These are phyloP conservation scores for Suillus sp. DNA, from an alignment of 768 basidiomycete genomes.

Conservation along the genomic window DNA sequence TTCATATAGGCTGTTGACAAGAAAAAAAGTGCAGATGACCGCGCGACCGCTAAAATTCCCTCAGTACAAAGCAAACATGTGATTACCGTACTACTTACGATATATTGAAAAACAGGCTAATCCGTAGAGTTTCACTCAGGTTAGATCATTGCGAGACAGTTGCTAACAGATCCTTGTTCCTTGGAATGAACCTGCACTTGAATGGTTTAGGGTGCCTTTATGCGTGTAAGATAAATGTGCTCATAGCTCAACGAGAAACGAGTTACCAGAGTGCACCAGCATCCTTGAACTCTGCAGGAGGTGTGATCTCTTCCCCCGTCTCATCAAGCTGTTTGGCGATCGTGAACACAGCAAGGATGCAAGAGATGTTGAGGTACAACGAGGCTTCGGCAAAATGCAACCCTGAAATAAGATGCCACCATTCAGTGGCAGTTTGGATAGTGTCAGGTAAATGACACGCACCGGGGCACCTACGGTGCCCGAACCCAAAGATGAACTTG, in stretches of 20 bases:
- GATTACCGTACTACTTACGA: not conserved
- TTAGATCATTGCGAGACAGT: not conserved
- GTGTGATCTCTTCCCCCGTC: not conserved
- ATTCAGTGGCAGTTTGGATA: not conserved
- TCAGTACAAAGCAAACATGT: not conserved
- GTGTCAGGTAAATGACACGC: not conserved
- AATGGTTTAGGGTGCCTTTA: not conserved
- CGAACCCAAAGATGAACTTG: not conserved
- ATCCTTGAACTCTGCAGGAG: not conserved
- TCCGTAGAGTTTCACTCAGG: not conserved
- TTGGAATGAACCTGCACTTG: not conserved
- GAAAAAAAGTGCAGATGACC: not conserved
- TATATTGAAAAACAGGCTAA: not conserved
- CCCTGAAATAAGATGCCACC: not conserved
- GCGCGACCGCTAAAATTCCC: not conserved
- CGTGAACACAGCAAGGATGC: not conserved
- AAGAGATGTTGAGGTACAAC: not conserved
- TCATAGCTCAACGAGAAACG: not conserved
- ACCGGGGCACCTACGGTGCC: not conserved
- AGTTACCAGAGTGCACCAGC: not conserved
- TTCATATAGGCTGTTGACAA: not conserved
- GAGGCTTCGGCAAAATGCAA: not conserved
- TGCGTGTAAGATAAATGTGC: not conserved
- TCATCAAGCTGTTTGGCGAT: not conserved
- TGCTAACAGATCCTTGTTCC: not conserved